phyloP scores from a whole-genome alignment of 805 yeast genomes.

The Wickerhamiella hasegawae region DNA sequence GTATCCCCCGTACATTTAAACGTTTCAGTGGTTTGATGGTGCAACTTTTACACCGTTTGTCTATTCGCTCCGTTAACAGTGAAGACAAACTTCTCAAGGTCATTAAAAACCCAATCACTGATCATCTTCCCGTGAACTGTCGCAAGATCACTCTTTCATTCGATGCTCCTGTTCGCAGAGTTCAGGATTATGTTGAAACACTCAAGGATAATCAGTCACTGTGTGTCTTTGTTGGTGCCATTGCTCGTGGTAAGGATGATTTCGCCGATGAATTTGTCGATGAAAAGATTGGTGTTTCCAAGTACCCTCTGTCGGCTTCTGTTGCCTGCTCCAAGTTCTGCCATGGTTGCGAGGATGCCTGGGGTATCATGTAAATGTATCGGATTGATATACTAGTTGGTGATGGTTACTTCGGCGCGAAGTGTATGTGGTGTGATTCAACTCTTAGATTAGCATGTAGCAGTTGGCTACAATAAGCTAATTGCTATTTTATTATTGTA shows the following conservation, averaged over 20 bases:
- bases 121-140: constrained; percentile 91
- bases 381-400: no score
- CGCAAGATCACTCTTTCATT: constrained; percentile 83
- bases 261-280: constrained; percentile 96
- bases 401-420: no score
- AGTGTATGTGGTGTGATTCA: no score
- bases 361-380: constrained; percentile 52
- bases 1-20: constrained; percentile 96
- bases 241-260: constrained; percentile 96
- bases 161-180: constrained; percentile 77
- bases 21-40: constrained; percentile 97
- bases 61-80: constrained; percentile 86
- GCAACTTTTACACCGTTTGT: constrained; percentile 78
- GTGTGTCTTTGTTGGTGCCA: constrained; percentile 97
- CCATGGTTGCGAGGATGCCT: constrained; percentile 97
- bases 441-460: no score
- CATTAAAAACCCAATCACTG: constrained; percentile 92
- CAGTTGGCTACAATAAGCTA: no score
- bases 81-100: constrained; percentile 89
- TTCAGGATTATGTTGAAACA: constrained; percentile 70
- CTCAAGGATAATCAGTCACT: constrained; percentile 81
- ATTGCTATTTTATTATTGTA: no score
- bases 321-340: constrained; percentile 97
- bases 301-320: constrained; percentile 90
- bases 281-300: constrained; percentile 89